Percentiles rank a stretch among this genome's conserved stretches.
Evolutionary conservation across 176 grass and related monocot species (phyloP).

Genomic region (Eragrostis curvula): DNA sequence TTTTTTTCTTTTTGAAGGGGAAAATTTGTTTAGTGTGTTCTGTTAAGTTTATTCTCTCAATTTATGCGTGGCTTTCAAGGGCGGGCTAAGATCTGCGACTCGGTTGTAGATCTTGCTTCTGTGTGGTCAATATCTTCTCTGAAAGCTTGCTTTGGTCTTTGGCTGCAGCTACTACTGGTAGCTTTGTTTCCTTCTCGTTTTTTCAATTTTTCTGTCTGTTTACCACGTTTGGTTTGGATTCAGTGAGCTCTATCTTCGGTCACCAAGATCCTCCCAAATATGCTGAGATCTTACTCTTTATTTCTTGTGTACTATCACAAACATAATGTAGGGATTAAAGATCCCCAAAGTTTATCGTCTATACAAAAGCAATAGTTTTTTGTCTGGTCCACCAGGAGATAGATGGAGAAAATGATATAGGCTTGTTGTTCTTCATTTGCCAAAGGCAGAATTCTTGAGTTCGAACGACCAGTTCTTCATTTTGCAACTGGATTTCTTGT

Average conservation of each 20-base stretch:
- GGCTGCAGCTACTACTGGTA: not conserved
- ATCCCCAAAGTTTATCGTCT: not conserved
- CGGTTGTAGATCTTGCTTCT: slow-evolving; percentile 20
- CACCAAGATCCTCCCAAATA: slow-evolving; percentile 33
- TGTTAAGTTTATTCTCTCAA: too few species aligned
- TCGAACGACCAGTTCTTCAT: not conserved
- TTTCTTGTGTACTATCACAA: slow-evolving; percentile 5
- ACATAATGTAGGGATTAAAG: not conserved
- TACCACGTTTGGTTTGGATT: not conserved
- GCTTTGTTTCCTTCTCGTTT: slow-evolving; percentile 21
- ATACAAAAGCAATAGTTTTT: not conserved
- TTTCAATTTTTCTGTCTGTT: not conserved
- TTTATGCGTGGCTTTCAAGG: not conserved
- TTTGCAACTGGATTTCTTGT: not conserved
- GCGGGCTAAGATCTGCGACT: not conserved
- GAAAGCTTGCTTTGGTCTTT: not conserved
- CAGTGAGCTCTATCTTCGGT: not conserved
- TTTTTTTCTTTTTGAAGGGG: too few species aligned
- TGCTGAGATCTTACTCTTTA: not conserved
- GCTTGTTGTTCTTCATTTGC: not conserved
- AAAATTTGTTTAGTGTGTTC: too few species aligned
- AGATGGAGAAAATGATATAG: not conserved
- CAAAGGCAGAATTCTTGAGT: slow-evolving; percentile 4
- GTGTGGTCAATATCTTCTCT: not conserved
- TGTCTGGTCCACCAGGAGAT: not conserved